A percentile compares a stretch with the other conserved stretches of the same genome.
Evolutionary conservation across 352 stramenopile species (phyloP).

Genomic region (Phytophthora meadii): DNA sequence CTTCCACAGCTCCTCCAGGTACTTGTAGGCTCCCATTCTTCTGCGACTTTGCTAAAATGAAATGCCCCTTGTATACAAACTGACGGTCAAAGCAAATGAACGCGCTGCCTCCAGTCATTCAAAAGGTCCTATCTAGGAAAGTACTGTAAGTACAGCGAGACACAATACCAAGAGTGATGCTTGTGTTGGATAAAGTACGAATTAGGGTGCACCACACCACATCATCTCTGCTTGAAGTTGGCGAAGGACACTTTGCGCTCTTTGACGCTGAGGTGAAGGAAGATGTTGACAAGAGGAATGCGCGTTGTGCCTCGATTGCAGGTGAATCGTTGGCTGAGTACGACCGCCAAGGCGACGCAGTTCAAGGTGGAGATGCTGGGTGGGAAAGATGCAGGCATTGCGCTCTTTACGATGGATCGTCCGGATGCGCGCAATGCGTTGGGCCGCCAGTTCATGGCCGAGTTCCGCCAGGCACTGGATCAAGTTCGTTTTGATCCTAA

Average conservation of each 20-base stretch:
- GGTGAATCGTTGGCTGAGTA: conserved; percentile 19
- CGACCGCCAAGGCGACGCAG: conserved; percentile 35
- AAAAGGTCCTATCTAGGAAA: no score
- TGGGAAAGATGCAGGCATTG: conserved; percentile 63
- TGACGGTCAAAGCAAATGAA: background rate
- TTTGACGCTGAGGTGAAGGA: background rate
- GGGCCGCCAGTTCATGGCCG: conserved; percentile 81
- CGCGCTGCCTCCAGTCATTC: conserved; percentile 15
- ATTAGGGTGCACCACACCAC: background rate
- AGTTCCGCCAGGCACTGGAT: conserved; percentile 78
- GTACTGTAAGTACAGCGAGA: conserved; percentile 18
- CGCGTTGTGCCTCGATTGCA: background rate
- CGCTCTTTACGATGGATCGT: conserved; percentile 82
- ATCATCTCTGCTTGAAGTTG: conserved; percentile 20
- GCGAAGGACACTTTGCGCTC: conserved; percentile 5
- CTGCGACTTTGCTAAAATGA: conserved; percentile 56
- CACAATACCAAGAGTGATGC: conserved; percentile 4
- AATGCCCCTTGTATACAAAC: conserved; percentile 8
- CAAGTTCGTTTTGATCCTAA: conserved; percentile 68
- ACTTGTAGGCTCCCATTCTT: conserved; percentile 99
- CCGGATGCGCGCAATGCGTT: conserved; percentile 80
- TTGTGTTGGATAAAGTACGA: background rate
- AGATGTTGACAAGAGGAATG: conserved; percentile 15
- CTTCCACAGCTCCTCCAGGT: conserved; percentile 99
- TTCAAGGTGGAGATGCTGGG: conserved; percentile 69